Percentiles rank a stretch among this genome's conserved stretches.
phyloP scores from a whole-genome alignment of 1,284 basidiomycete genomes.

The Polyporus tsugae region DNA sequence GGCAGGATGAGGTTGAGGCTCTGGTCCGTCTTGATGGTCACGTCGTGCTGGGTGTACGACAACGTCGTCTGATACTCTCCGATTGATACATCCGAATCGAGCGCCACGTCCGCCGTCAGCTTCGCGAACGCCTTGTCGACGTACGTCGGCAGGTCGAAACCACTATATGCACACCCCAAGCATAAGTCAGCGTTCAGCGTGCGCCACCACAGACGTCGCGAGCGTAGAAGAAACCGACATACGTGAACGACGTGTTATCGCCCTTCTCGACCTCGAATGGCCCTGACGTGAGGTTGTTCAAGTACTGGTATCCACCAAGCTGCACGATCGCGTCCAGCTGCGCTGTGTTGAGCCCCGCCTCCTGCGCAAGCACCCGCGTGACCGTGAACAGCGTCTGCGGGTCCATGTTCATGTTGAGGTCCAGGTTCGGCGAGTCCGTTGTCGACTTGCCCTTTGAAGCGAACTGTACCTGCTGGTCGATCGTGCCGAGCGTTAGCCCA shows the following conservation, averaged over 20 bases:
- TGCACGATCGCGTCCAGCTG: slow-evolving; percentile 76
- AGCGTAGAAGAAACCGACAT: slow-evolving; percentile 33
- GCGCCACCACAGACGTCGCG: too few species aligned
- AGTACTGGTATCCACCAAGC: slow-evolving; percentile 75
- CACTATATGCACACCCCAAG: slow-evolving; percentile 46
- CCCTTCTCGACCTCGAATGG: slow-evolving; percentile 35
- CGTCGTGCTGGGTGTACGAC: slow-evolving; percentile 64
- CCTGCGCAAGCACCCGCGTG: slow-evolving; percentile 69
- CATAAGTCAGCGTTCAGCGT: neutral
- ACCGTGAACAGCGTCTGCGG: slow-evolving; percentile 78
- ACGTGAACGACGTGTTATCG: slow-evolving; percentile 67
- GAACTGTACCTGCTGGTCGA: slow-evolving; percentile 66
- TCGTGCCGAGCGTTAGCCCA: slow-evolving; percentile 72
- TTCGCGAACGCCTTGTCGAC: slow-evolving; percentile 73
- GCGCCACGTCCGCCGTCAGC: slow-evolving; percentile 67
- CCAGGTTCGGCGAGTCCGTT: slow-evolving; percentile 66
- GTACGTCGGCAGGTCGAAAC: slow-evolving; percentile 74
- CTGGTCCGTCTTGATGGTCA: slow-evolving; percentile 70
- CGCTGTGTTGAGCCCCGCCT: slow-evolving; percentile 67
- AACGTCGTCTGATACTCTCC: slow-evolving; percentile 74
- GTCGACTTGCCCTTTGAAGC: slow-evolving; percentile 60
- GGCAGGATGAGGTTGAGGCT: slow-evolving; percentile 74
- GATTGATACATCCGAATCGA: slow-evolving; percentile 65
- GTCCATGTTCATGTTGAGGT: slow-evolving; percentile 76
- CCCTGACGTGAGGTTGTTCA: slow-evolving; percentile 47